Evolutionary conservation across 805 yeast genomes (phyloP), one percentile per base, ranked within the genome.

Genomic region (Kazachstania taianensis): DNA sequence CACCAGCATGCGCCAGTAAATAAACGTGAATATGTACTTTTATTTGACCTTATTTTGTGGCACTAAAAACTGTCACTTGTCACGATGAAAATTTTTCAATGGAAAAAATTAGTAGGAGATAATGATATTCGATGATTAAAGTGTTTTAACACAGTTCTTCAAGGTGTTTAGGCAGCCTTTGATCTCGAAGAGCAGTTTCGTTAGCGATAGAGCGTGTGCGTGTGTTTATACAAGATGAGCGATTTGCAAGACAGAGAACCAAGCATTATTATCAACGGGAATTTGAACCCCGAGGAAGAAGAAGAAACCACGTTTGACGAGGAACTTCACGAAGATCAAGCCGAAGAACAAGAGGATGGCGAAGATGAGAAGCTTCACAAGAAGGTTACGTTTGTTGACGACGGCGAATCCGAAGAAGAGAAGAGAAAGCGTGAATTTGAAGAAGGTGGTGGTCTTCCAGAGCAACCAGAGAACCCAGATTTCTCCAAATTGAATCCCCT

Each of bases 381-480:
- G 63, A 67, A 78, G 20, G 97, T 89, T 33, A 73, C 92, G 5
- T 87, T 87, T 59, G 86, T 86, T 26, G 84, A 78, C 34, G 70
- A 61, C 20, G 72, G 71, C 30, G 83, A 75, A 44, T 74, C 70
- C 41, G 84, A 75, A 41, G 94, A 80, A 55, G 94, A 81, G 60
- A 73, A 71, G 42, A 78, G 85, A 52, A 70, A 71, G 52, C 71
- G 76, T 55, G 96, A 89, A 60, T 87, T 92, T 51, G 94, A 84
- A 70, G 97, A 85, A 63, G 96, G 97, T 61, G 97, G 97, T 41
- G 98, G 98, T 36, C 73, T 92, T 41, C 98, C 98, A 37, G 95
- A 82, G 60, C 98, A 92, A 65, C 95, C 96, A 39, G 80, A 72
- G 27, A 69, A 83, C 63, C 94, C 94, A 40, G 96, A 87, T 57